Evolutionary conservation across 2,329 filamentous ascomycete genomes (phyloP), one percentile per base, ranked within the genome.

Genomic region (Fusarium sp.): DNA sequence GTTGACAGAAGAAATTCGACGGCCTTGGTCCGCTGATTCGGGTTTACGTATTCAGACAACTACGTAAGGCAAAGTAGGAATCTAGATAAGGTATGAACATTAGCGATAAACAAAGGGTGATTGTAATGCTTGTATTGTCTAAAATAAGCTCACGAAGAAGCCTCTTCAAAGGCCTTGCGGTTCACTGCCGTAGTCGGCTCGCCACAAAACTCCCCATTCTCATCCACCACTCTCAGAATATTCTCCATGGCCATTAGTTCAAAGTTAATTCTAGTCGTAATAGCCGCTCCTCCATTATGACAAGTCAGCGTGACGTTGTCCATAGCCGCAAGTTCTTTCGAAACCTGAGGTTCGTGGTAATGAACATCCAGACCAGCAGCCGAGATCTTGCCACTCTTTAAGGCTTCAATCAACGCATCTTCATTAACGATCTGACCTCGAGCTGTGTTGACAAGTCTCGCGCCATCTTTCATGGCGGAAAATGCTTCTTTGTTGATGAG

Each of bases 331-430:
- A 85, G 68, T 52, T 76, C 78, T 65, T 77, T 78, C 8, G 76
- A 78, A 12, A 90, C 85, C 62, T 83, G 73, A 1, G 88, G 88
- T 77, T 90, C 88, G 51, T 86, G 75, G 11, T 85, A 85, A 78
- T 89, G 86, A 18, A 90, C 88, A 74, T 89, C 89, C 18, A 89
- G 74, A 0, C 85, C 88, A 1, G 85, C 88, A 5, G 84, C 83
- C 0, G 79, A 78, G 4, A 89, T 45, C 11, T 82, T 82, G 0
- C 87, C 87, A 9, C 78, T 81, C 60, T 87, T 83, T 44, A 89
- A 72, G 1, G 86, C 87, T 11, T 77, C 75, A 3, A 87, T 79
- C 32, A 90, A 74, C 8, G 85, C 87, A 3, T 83, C 82, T 68
- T 90, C 87, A 63, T 89, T 85, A 2, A 89, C 81, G 3, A 89